These are phyloP conservation scores for Penicillium daleae DNA, from an alignment of 495 filamentous ascomycete species.

Conservation along the genomic window DNA sequence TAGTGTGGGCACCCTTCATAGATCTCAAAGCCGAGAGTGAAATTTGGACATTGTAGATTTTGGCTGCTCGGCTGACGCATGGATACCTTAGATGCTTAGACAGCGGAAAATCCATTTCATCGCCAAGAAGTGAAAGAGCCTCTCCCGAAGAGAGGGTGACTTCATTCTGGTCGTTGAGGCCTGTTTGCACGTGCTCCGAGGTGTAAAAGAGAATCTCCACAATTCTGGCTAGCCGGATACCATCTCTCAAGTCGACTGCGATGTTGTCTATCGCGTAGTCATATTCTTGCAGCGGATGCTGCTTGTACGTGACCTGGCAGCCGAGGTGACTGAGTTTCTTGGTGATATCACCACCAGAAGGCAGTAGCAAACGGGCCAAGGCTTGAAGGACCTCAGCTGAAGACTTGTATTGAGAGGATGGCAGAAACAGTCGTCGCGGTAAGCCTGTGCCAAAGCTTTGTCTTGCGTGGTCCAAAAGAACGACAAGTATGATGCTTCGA, in stretches of 20 bases:
- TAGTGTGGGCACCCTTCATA: conserved; percentile 36
- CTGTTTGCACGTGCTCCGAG: conserved; percentile 20
- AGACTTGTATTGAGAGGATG: conserved; percentile 57
- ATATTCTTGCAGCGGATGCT: conserved; percentile 63
- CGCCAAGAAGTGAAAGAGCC: conserved; percentile 16
- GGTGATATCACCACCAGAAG: conserved; percentile 62
- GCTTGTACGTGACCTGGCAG: conserved; percentile 56
- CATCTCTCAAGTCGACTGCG: conserved; percentile 67
- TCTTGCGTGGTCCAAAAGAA: conserved; percentile 59
- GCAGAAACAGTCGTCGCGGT: conserved; percentile 48
- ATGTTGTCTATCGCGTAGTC: conserved; percentile 62
- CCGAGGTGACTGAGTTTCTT: conserved; percentile 59
- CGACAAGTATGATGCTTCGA: conserved; percentile 63
- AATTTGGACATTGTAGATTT: conserved; percentile 64
- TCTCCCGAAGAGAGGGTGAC: conserved; percentile 20
- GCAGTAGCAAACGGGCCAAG: conserved; percentile 56
- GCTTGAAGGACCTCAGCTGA: conserved; percentile 58
- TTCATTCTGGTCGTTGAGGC: conserved; percentile 10
- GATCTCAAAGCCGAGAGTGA: conserved; percentile 56
- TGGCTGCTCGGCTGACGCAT: conserved; percentile 58
- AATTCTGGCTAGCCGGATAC: conserved; percentile 60
- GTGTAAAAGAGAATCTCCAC: conserved; percentile 63
- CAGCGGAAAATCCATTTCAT: conserved; percentile 43
- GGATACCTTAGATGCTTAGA: conserved; percentile 65
- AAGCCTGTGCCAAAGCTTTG: conserved; percentile 31